A percentile compares a stretch with the other conserved stretches of the same genome.
phyloP scores from a whole-genome alignment of 257 asterid species.

The Nicotiana undulata region DNA sequence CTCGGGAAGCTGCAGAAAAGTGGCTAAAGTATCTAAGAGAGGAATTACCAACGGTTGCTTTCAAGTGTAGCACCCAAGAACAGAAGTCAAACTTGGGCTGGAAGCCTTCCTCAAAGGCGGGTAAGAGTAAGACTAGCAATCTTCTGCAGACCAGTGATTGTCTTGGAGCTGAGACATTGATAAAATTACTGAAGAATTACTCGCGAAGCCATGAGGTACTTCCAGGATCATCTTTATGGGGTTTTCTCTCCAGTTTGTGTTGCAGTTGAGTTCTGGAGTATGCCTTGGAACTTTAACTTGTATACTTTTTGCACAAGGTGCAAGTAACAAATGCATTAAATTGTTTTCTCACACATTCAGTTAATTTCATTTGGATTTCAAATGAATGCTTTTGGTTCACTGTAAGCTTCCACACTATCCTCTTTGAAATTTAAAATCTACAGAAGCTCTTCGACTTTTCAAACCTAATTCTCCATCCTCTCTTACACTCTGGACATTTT shows the following conservation, averaged over 20 bases:
- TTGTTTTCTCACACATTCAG: background rate
- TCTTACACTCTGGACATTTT: background rate
- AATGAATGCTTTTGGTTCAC: background rate
- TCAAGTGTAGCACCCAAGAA: slow-evolving; percentile 93
- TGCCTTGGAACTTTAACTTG: background rate
- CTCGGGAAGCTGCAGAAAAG: slow-evolving; percentile 85
- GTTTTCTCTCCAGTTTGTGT: background rate
- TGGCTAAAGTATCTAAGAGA: slow-evolving; percentile 94
- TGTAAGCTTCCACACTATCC: background rate
- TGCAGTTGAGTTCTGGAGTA: background rate
- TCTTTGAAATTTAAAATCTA: background rate
- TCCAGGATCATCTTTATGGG: slow-evolving; percentile 1
- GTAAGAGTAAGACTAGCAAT: slow-evolving; percentile 29
- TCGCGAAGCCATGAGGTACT: slow-evolving; percentile 68
- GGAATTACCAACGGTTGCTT: slow-evolving; percentile 90
- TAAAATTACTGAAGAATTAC: slow-evolving; percentile 75
- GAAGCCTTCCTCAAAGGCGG: slow-evolving; percentile 58
- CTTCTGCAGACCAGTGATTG: slow-evolving; percentile 83
- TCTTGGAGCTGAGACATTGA: slow-evolving; percentile 85
- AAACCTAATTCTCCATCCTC: background rate
- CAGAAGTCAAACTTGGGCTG: slow-evolving; percentile 89
- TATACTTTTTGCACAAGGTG: background rate
- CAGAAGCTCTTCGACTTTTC: background rate
- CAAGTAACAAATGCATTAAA: background rate
- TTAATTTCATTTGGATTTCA: background rate